Conservation (phyloP, 129 eudicot species). For the Centaurea solstitialis region DNA sequence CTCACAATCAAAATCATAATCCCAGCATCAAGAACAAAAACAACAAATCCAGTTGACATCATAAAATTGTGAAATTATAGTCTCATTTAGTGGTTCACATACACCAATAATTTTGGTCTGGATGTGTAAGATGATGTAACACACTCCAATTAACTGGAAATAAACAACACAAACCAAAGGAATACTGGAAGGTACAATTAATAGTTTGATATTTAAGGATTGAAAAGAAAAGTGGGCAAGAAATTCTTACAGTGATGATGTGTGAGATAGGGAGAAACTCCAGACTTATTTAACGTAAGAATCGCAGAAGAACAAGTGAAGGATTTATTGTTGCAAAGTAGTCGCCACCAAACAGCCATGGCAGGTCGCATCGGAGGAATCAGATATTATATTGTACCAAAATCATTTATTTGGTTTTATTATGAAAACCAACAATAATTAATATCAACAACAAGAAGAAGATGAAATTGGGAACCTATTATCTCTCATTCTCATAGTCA, state of each 20-base stretch:
- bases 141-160: neutral
- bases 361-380: no score
- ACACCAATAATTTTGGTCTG: neutral
- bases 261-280: neutral
- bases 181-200: neutral
- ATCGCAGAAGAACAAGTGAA: no score
- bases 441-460: no score
- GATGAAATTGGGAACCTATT: no score
- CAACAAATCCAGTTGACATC: no score
- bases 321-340: neutral
- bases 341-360: constrained; percentile 19
- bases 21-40: neutral
- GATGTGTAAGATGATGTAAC: neutral
- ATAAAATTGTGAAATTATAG: neutral
- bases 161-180: neutral
- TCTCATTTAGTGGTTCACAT: neutral
- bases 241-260: constrained; percentile 11
- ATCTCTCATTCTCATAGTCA: no score
- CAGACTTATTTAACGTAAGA: no score
- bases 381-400: no score
- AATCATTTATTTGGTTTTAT: no score
- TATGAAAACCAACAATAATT: no score
- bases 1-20: neutral
- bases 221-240: neutral
- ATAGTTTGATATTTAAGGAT: neutral